phyloP scores from a whole-genome alignment of 495 filamentous ascomycete species.

The Aspergillus hancockii region DNA sequence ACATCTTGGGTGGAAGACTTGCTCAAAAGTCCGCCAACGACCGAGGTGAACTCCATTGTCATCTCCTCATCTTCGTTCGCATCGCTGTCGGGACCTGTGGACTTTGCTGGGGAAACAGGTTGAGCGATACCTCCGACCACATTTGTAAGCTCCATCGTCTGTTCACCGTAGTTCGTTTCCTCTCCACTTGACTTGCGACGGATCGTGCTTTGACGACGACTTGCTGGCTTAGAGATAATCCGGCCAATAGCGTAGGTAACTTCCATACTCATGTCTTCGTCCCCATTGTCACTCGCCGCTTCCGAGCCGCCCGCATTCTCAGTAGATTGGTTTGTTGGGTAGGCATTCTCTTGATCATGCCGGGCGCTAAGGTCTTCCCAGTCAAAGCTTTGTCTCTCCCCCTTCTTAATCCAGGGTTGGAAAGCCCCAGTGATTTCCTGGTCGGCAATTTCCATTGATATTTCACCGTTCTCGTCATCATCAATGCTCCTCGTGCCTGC shows the following conservation, averaged over 20 bases:
- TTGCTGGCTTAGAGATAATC: slow-evolving; percentile 60
- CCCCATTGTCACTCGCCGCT: slow-evolving; percentile 33
- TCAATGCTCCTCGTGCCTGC: slow-evolving; percentile 67
- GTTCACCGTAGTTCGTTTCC: slow-evolving; percentile 53
- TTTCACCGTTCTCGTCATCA: slow-evolving; percentile 59
- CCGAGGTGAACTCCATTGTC: slow-evolving; percentile 81
- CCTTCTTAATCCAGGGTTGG: slow-evolving; percentile 65
- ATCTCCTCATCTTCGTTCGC: slow-evolving; percentile 67
- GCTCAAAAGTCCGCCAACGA: slow-evolving; percentile 64
- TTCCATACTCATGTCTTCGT: slow-evolving; percentile 81
- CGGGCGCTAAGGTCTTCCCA: slow-evolving; percentile 50
- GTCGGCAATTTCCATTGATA: slow-evolving; percentile 73
- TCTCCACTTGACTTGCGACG: slow-evolving; percentile 42
- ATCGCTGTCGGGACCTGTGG: slow-evolving; percentile 36
- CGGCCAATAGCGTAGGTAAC: slow-evolving; percentile 81
- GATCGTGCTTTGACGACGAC: slow-evolving; percentile 31
- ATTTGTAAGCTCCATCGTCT: slow-evolving; percentile 78
- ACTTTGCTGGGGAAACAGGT: slow-evolving; percentile 36
- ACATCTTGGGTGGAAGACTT: slow-evolving; percentile 21
- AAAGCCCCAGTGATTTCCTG: slow-evolving; percentile 79
- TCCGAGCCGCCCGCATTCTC: slow-evolving; percentile 19
- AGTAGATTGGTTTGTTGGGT: slow-evolving; percentile 46
- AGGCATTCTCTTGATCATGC: slow-evolving; percentile 64
- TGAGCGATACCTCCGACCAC: slow-evolving; percentile 66
- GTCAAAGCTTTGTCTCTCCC: slow-evolving; percentile 45